Evolutionary conservation across 495 filamentous ascomycete genomes (phyloP), one percentile per base, ranked within the genome.

Genomic region (Friedmanniomyces endolithicus): DNA sequence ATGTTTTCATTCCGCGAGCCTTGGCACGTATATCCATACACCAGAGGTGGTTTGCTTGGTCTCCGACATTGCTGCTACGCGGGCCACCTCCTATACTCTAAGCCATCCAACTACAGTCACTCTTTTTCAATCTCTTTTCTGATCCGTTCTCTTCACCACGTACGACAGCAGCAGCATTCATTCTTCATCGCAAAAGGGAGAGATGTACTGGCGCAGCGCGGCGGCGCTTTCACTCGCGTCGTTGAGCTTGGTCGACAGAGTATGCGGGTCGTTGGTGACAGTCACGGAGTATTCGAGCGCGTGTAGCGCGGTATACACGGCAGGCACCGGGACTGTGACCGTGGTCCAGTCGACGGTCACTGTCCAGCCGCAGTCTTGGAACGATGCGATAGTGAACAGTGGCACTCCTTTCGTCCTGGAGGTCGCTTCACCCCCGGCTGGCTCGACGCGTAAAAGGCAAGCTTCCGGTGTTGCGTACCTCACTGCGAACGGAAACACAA

Each of bases 401-500:
- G 62, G 62, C n/a, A 50, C 52, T 31, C 47, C 55, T 6, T 64
- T 64, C 37, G 52, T 64, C 0, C n/a, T 64, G 19, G 31, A 51
- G 16, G 29, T 64, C 11, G 6, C 34, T 6, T 51, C 34, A 8
- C 6, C 16, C 12, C 16, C 37, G 17, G 12, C 37, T 41, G n/a
- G 35, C 35, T 51, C 17, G 7, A 43, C 17, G 23, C 14, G n/a
- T 7, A 56, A 49, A 41, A 50, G 62, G 24, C 50, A 58, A 44
- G n/a, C 39, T 6, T 6, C 19, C 16, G 4, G 2, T 8, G 22
- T 17, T 8, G 35, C 46, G 1, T 65, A 31, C 19, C 39, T 65
- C 16, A 57, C 50, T 48, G 40, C 48, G 14, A 58, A 65, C 39
- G 63, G 63, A 20, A 57, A 60, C 37, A 65, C 63, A 11, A 62